A percentile compares a stretch with the other conserved stretches of the same genome.
Conservation (phyloP, 2,329 filamentous ascomycete genomes). For the Penicillium sp. region DNA sequence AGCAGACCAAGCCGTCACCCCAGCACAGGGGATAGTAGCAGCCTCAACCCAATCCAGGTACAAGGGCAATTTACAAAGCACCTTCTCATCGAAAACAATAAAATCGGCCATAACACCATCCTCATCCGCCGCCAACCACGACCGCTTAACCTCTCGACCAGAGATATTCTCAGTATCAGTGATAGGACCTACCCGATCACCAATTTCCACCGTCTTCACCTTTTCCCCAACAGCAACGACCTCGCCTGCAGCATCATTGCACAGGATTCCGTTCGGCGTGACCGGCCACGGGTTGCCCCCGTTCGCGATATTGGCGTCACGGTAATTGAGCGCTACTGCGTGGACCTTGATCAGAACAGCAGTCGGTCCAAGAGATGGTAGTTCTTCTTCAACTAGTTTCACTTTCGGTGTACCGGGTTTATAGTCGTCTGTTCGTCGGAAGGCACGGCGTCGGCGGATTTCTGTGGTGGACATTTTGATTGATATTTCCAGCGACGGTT, state of each 20-base stretch:
- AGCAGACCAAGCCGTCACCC: constrained; percentile 51
- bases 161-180: constrained; percentile 48
- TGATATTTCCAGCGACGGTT: no score
- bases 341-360: constrained; percentile 29
- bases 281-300: constrained; percentile 48
- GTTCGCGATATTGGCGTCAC: constrained; percentile 32
- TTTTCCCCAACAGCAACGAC: constrained; percentile 44
- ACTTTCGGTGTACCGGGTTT: constrained; percentile 38
- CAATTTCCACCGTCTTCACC: constrained; percentile 36
- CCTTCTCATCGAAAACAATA: constrained; percentile 47
- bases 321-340: constrained; percentile 29
- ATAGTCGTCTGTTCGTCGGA: constrained; percentile 39
- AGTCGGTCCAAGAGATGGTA: constrained; percentile 38
- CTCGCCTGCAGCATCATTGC: constrained; percentile 50
- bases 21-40: constrained; percentile 49
- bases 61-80: constrained; percentile 40
- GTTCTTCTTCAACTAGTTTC: constrained; percentile 38
- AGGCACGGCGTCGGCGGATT: constrained; percentile 27
- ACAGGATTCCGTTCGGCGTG: constrained; percentile 33
- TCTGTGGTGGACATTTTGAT: background rate
- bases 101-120: constrained; percentile 50
- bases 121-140: constrained; percentile 51
- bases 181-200: constrained; percentile 45
- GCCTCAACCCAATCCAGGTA: constrained; percentile 45
- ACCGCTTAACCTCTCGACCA: constrained; percentile 40